Evolutionary conservation across 805 yeast species (phyloP).

Genomic region (Debaryomyces maramus): DNA sequence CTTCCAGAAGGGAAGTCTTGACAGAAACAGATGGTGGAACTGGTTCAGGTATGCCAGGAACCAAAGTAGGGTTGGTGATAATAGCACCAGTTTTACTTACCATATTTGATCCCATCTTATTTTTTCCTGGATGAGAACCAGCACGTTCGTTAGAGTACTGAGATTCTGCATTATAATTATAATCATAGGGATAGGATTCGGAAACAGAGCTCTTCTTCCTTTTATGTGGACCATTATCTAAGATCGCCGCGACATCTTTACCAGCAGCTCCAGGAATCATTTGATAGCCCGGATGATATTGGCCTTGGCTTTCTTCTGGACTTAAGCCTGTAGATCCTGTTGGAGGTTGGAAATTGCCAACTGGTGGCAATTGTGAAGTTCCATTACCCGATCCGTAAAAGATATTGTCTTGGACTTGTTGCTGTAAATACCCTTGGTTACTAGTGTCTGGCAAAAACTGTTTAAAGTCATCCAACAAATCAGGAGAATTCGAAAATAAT

Average conservation of each 20-base stretch:
- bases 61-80: conserved; percentile 59
- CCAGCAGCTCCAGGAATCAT: conserved; percentile 12
- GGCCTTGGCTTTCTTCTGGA: conserved; percentile 21
- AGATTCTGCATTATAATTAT: conserved; percentile 43
- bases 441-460: conserved; percentile 88
- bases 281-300: conserved; percentile 17
- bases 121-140: conserved; percentile 23
- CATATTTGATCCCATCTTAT: conserved; percentile 12
- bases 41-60: conserved; percentile 87
- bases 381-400: conserved; percentile 26
- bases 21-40: conserved; percentile 47
- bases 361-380: conserved; percentile 73
- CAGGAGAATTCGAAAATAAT: conserved; percentile 91
- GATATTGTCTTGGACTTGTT: conserved; percentile 17
- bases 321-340: conserved; percentile 29
- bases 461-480: conserved; percentile 89
- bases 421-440: conserved; percentile 29
- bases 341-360: conserved; percentile 83
- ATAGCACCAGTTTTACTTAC: conserved; percentile 30
- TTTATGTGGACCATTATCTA: background rate
- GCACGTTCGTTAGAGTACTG: conserved; percentile 50
- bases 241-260: conserved; percentile 6
- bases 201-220: conserved; percentile 24
- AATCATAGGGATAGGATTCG: conserved; percentile 32
- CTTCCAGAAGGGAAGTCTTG: conserved; percentile 72